These are phyloP conservation scores for Glycine tomentella DNA, from an alignment of 306 rosid species.

Conservation along the genomic window DNA sequence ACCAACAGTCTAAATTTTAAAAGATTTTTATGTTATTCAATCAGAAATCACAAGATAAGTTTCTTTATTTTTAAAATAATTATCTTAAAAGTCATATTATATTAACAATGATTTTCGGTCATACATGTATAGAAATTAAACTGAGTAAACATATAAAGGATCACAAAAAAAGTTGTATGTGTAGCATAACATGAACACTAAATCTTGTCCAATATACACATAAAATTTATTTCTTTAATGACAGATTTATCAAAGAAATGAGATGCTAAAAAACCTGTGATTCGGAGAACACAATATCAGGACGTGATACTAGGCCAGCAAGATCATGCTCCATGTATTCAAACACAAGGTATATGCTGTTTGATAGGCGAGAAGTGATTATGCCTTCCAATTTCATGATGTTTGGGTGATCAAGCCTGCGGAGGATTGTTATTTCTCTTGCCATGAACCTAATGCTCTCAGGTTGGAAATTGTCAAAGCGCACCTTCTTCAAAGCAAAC, in stretches of 20 bases:
- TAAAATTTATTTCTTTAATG: neutral
- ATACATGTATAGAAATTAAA: no score
- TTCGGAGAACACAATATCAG: conserved; percentile 71
- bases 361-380: conserved; percentile 78
- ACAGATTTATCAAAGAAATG: conserved; percentile 9
- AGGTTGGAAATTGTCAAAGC: conserved; percentile 87
- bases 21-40: no score
- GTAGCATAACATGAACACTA: no score
- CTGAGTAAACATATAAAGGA: no score
- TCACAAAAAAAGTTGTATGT: no score
- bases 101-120: no score
- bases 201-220: neutral
- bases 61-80: no score
- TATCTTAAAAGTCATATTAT: no score
- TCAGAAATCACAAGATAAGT: no score
- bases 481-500: conserved; percentile 93
- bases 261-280: conserved; percentile 69
- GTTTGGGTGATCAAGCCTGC: conserved; percentile 96
- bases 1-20: no score
- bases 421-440: conserved; percentile 85
- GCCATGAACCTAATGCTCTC: conserved; percentile 99
- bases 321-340: conserved; percentile 99
- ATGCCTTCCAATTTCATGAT: conserved; percentile 92
- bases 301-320: conserved; percentile 84
- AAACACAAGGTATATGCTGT: conserved; percentile 90